Conservation (phyloP, 2,329 filamentous ascomycete species). For the Purpureocillium lavendulum region DNA sequence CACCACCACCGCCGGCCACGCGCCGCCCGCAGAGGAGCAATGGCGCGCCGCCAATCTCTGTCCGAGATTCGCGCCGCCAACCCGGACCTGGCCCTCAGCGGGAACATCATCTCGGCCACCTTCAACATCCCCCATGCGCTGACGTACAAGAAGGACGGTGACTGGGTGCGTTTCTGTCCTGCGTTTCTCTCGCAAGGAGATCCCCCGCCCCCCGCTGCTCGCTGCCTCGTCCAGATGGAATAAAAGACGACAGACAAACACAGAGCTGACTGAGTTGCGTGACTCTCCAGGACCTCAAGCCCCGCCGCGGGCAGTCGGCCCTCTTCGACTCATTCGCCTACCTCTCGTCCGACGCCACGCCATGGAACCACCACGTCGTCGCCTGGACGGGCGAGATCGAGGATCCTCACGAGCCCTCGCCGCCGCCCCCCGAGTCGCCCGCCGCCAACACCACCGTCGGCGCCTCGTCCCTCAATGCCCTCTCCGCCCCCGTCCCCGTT, state of each 20-base stretch:
- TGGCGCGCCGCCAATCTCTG: slow-evolving; percentile 41
- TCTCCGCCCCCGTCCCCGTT: slow-evolving; percentile 72
- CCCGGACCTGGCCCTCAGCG: slow-evolving; percentile 49
- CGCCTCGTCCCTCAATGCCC: slow-evolving; percentile 56
- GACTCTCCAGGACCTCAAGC: slow-evolving; percentile 57
- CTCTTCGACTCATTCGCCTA: slow-evolving; percentile 87
- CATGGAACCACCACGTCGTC: slow-evolving; percentile 88
- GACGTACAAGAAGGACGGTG: slow-evolving; percentile 47
- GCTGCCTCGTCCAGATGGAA: no score
- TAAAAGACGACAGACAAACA: no score
- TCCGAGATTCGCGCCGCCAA: slow-evolving; percentile 47
- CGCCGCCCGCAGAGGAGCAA: slow-evolving; percentile 20
- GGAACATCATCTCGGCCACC: slow-evolving; percentile 59
- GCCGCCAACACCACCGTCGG: slow-evolving; percentile 34
- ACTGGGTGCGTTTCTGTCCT: slow-evolving; percentile 44
- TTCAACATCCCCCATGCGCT: slow-evolving; percentile 55
- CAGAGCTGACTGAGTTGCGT: no score
- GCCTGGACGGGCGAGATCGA: slow-evolving; percentile 92
- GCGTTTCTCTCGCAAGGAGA: background rate
- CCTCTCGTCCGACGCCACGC: slow-evolving; percentile 72
- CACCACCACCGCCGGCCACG: background rate
- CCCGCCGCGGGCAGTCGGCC: slow-evolving; percentile 80
- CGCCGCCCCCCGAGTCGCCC: slow-evolving; percentile 40
- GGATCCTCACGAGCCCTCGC: slow-evolving; percentile 34
- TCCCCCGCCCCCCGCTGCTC: background rate